Base-by-base conservation (phyloP, 2,329 filamentous ascomycete genomes). In the Exophiala sp. region DNA sequence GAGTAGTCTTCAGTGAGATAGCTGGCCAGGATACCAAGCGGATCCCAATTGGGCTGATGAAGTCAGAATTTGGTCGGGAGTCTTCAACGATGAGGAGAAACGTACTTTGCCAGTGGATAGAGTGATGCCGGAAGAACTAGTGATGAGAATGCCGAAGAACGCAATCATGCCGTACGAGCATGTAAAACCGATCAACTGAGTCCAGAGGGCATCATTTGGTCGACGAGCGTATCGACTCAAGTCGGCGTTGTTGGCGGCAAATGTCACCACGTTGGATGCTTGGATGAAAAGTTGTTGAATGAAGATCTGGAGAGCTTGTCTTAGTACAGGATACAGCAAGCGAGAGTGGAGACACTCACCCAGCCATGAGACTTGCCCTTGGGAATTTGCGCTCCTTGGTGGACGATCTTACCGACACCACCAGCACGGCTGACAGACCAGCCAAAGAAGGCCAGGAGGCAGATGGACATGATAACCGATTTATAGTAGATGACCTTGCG, bases 401-500 rank as follows among this genome's bases (percentile, higher is more conserved):
- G 77, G 21, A 96, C 79, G 62, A 96, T 89, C 1, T 89, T 89
- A 1, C 91, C 91, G 53, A 91, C 79, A 1, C 90, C 91, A 39
- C 89, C 83, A 24, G 91, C 91, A 21, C 87, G 82, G 38, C 89
- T 84, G 24, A 95, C 78, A 2, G 89, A 82, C 91, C 91, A 96
- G 66, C 90, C 86, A 69, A 96, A 87, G 70, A 92, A 94, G 14
- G 88, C 84, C 47, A 96, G 76, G 46, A 87, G 90, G 14, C 89
- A 89, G 38, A 80, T 78, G 0, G 91, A 91, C 0, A 94, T 90
- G 55, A 95, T 82, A 66, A 84, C 88, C 1, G 91, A 85, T 74
- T 96, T 96, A 66, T 89, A 87, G 0, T 90, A 95, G 72, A 96
- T 95, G 4, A 95, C 75, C 68, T 95, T 90, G 41, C 90, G 84